Base-by-base conservation (phyloP, 140 eudicot genomes). In the Artemisia princeps region DNA sequence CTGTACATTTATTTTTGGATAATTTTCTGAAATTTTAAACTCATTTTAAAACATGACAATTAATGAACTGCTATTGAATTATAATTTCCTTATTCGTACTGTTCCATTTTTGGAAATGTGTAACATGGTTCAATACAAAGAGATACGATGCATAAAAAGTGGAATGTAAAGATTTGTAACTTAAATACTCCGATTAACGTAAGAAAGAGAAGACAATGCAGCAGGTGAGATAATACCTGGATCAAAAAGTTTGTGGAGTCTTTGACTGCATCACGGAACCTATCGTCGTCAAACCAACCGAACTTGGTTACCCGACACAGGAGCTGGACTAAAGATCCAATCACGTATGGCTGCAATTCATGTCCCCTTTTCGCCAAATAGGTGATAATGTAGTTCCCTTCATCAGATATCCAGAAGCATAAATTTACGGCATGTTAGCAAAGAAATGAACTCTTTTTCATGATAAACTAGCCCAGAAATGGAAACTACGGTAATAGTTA, bases 231-330 rank as follows among this genome's bases (percentile, higher is more conserved):
- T 53, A 53, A 48, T 76, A 89, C 99, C 96, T 94, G 99, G 74
- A 77, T 75, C 81, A 94, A 68, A 74, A 94, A 88, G 63, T 81
- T 80, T 55, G 85, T 84, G 17, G 96, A 78, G 48, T 94, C 96
- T 74, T 84, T 84, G 23, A 83, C 95, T 54, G 81, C 86, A 55
- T 94, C 96, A 76, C 83, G 79, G 77, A 94, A 88, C 70, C 82
- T 83, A 75, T 83, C 95, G 74, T 94, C 99, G 54, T 86, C 96
- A 17, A 88, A 84, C 99, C 99, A 94, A 57, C 96, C 95, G 71
- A 86, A 86, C 74, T 94, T 94, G 73, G 96, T 84, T 55, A 94
- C 70, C 70, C 99, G 99, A 65, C 96, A 94, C 64, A 88, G 65
- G 45, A 94, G 85, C 78, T 88, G 99, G 72, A 94, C 80, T 49